Base-by-base conservation (phyloP, 2,329 filamentous ascomycete species). In the Diaporthe velutina region DNA sequence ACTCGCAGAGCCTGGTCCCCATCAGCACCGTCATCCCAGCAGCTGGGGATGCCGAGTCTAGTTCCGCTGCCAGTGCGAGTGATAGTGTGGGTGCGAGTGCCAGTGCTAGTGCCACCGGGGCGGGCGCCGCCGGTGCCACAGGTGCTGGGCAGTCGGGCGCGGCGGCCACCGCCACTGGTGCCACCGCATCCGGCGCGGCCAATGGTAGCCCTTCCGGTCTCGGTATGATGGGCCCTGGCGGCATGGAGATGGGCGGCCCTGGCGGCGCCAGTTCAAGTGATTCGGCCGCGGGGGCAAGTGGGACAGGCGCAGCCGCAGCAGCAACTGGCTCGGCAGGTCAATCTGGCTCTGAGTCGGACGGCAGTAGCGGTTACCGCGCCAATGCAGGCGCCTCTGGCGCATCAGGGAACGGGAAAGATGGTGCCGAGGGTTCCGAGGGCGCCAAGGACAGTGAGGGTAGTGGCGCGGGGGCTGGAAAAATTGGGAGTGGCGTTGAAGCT, bases 1-100 rank as follows among this genome's bases (percentile, higher is more conserved):
- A 58, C 45, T 67, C 67, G 40, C 71, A 54, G 35, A 72, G 60
- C 55, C 70, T 71, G 52, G 73, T 71, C n/a, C 64, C 70, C 19
- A 22, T 76, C 38, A 74, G 72, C 38, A 76, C 74, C 15, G 28
- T 76, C 28, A 38, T 72, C 58, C 42, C 52, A 8, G 61, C 72
- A 33, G 68, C 60, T 13, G 64, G 64, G 15, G 48, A 54, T 33
- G 48, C 45, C 13, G 45, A 40, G 17, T 38, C 64, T 2, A 40
- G 45, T 13, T 22, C 33, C 64, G 22, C 17, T 8, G 28, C 28
- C 22, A 25, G 40, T 28, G 28, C 19, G 9, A 33, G 40, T 6
- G 35, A 38, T 38, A n/a, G n/a, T n/a, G n/a, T n/a, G n/a, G n/a
- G n/a, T 3, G 52, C 40, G 15, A 42, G 40, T 70, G 6, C 57